Base-by-base conservation (phyloP, 129 eudicot genomes). In the Flaveria robusta region DNA sequence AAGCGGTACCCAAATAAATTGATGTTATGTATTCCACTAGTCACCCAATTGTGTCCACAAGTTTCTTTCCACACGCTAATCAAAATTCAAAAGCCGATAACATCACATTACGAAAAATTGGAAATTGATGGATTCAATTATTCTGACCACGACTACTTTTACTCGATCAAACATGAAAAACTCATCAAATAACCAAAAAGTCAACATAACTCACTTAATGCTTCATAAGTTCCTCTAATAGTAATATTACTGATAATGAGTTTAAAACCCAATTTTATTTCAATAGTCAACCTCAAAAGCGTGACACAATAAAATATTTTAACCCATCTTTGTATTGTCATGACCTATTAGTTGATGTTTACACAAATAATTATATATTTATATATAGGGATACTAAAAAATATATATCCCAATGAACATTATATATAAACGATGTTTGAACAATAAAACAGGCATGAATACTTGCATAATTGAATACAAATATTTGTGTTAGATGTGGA, bases 71-170 rank as follows among this genome's bases (percentile, higher is more conserved):
- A 11, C 39, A 60, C 65, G 65, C 66, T 60, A 60, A 26, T 59
- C 66, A 19, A 56, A 20, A 22, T n/a, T 13, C 29, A 7, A 22
- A 20, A 34, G 39, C 39, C 39, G 39, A 34, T 34, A 34, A 59
- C 15, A 24, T 0, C 39, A 11, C 58, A 24, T 59, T 12, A 24
- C 24, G 62, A 15, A 19, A 51, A 50, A 51, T 0, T 51, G 39
- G 34, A 12, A 60, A 26, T 23, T 24, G 39, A 26, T 26, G 66
- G 41, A 26, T 60, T 60, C 66, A 60, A 60, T 60, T 60, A 60
- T 60, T 60, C 18, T 60, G 41, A 60, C 66, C 66, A 26, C 9
- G 66, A 60, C 66, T 60, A 11, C 66, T 60, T 46, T 60, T 60
- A 60, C 66, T 60, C 41, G 19, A 60, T 60, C 15, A 60, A 24